These are phyloP conservation scores for Pseudoscleropodium purum DNA, from an alignment of 225 moss, liverwort and hornwort genomes.

Conservation along the genomic window DNA sequence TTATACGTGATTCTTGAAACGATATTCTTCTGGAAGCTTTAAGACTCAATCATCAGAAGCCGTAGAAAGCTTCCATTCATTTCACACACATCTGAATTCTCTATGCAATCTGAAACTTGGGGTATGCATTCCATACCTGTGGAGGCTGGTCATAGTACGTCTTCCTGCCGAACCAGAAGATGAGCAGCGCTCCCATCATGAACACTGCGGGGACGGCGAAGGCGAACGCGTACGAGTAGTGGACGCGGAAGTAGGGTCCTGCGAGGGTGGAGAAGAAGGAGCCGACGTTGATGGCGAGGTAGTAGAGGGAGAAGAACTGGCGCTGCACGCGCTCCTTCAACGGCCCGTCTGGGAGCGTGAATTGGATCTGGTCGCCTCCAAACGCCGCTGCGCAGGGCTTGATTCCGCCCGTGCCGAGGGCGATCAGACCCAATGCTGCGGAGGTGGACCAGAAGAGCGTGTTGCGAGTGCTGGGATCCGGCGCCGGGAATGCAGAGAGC, in stretches of 20 bases:
- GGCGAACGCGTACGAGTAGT: slow-evolving; percentile 64
- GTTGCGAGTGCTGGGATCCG: slow-evolving; percentile 25
- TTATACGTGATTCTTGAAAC: background rate
- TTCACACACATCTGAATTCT: background rate
- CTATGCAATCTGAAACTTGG: background rate
- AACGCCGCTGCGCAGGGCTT: slow-evolving; percentile 92
- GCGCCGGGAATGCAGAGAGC: slow-evolving; percentile 47
- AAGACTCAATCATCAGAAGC: background rate
- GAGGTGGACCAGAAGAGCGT: slow-evolving; percentile 61
- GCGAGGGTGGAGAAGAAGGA: slow-evolving; percentile 80
- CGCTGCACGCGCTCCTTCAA: slow-evolving; percentile 64
- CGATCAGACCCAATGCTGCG: slow-evolving; percentile 60
- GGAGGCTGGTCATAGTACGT: slow-evolving; percentile 64
- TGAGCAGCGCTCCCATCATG: slow-evolving; percentile 67
- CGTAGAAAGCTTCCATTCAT: background rate
- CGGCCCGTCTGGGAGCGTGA: slow-evolving; percentile 59
- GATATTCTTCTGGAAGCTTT: background rate
- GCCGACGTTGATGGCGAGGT: slow-evolving; percentile 75
- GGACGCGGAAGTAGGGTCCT: slow-evolving; percentile 56
- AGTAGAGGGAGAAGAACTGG: slow-evolving; percentile 84
- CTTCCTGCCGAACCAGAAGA: slow-evolving; percentile 69
- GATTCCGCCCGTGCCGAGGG: slow-evolving; percentile 84
- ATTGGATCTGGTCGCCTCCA: slow-evolving; percentile 90
- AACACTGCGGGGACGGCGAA: slow-evolving; percentile 79
- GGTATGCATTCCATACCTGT: slow-evolving; percentile 3